Evolutionary conservation across 1,284 basidiomycete species (phyloP).

Genomic region (Irpex sp.): DNA sequence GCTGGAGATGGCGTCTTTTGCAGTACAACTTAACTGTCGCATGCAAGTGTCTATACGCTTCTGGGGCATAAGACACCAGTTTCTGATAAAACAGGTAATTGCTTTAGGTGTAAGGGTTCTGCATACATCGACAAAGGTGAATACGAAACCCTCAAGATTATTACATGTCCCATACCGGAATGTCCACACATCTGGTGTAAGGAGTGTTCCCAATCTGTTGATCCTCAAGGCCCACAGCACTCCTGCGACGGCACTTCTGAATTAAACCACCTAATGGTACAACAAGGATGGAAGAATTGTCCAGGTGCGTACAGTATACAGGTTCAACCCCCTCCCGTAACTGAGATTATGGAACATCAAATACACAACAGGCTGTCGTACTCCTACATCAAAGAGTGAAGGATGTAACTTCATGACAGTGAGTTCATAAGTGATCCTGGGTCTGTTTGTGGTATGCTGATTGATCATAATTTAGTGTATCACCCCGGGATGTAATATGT

Average conservation of each 20-base stretch:
- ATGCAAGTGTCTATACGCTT: slow-evolving; percentile 28
- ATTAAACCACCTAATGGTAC: slow-evolving; percentile 46
- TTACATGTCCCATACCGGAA: slow-evolving; percentile 41
- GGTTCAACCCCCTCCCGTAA: too few relatives aligned
- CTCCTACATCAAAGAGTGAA: slow-evolving; percentile 49
- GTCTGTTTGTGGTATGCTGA: not conserved
- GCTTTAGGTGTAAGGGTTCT: slow-evolving; percentile 45
- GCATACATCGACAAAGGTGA: slow-evolving; percentile 48
- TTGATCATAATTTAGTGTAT: slow-evolving; percentile 38
- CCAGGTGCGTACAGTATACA: slow-evolving; percentile 41
- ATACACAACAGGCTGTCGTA: slow-evolving; percentile 48
- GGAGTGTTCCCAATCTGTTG: slow-evolving; percentile 42
- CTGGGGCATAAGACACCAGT: not conserved
- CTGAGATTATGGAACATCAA: too few relatives aligned
- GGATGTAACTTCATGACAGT: slow-evolving; percentile 70
- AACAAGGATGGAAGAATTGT: slow-evolving; percentile 54
- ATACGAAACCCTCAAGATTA: slow-evolving; percentile 34
- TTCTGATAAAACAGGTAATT: not conserved
- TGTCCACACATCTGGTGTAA: slow-evolving; percentile 54
- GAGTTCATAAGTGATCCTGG: too few relatives aligned
- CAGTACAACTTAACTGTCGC: slow-evolving; percentile 49
- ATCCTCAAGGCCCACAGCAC: slow-evolving; percentile 36
- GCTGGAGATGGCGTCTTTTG: slow-evolving; percentile 50
- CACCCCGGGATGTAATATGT: slow-evolving; percentile 41
- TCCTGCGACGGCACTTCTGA: slow-evolving; percentile 56